A percentile compares a stretch with the other conserved stretches of the same genome.
Evolutionary conservation across 2,329 filamentous ascomycete genomes (phyloP).

Genomic region (Curvularia eragrostidis): DNA sequence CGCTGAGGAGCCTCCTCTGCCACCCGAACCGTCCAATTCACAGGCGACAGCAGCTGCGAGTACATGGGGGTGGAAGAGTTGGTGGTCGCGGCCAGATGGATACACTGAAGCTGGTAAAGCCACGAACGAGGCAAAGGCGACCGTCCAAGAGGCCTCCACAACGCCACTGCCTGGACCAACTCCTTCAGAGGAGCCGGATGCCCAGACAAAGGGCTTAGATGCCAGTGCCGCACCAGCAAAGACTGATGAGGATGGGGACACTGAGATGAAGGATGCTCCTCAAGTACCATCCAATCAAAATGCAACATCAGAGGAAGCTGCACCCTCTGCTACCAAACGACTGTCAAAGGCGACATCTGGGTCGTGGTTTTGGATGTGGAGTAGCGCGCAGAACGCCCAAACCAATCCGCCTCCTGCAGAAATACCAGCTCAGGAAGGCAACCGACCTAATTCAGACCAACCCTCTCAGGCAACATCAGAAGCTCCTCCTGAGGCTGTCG

Average conservation of each 20-base stretch:
- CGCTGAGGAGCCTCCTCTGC: slow-evolving; percentile 50
- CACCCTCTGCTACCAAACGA: slow-evolving; percentile 14
- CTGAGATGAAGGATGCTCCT: slow-evolving; percentile 30
- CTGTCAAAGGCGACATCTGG: slow-evolving; percentile 32
- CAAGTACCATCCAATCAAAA: slow-evolving; percentile 12
- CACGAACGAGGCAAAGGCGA: slow-evolving; percentile 32
- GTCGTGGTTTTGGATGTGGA: slow-evolving; percentile 61
- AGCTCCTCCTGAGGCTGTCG: not conserved
- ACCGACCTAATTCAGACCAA: slow-evolving; percentile 16
- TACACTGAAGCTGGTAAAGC: slow-evolving; percentile 50
- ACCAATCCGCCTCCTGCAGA: slow-evolving; percentile 32
- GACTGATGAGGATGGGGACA: slow-evolving; percentile 19
- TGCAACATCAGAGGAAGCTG: slow-evolving; percentile 26
- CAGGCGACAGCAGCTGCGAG: slow-evolving; percentile 20
- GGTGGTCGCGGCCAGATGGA: slow-evolving; percentile 60
- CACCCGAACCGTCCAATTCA: slow-evolving; percentile 49
- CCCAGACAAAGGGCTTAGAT: slow-evolving; percentile 35
- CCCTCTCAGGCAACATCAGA: slow-evolving; percentile 12
- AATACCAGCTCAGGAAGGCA: slow-evolving; percentile 15
- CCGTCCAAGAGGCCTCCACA: slow-evolving; percentile 48
- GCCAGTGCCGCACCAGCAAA: slow-evolving; percentile 4
- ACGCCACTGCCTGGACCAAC: slow-evolving; percentile 52
- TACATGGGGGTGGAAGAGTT: slow-evolving; percentile 54
- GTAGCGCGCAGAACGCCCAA: slow-evolving; percentile 54
- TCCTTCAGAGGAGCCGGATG: slow-evolving; percentile 44